Evolutionary conservation across 2,329 filamentous ascomycete genomes (phyloP), one percentile per base, ranked within the genome.

Genomic region (Beauveria sp.): DNA sequence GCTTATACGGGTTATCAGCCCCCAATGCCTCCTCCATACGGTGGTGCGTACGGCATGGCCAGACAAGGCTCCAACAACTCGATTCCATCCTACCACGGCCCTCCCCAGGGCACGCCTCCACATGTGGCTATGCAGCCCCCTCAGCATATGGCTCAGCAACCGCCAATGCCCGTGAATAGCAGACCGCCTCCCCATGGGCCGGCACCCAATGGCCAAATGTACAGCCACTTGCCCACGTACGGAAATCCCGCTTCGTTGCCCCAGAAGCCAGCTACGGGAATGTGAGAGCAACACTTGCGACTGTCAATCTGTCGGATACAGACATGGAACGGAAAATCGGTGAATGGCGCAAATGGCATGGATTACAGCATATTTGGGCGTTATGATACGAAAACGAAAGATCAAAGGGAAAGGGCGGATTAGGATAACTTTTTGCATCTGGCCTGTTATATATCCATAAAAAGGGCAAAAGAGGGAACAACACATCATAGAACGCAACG

Each of bases 181-280:
- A 81, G 82, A 67, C 73, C 55, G 14, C 43, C 30, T 4, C 55
- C 78, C 28, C 74, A 71, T 46, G 74, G 76, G 30, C 73, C 77
- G 20, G 76, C 74, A 49, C 74, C 74, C 51, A 70, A 69, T 58
- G 67, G 66, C 24, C 81, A 80, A 66, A 70, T 77, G 6, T 85
- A 79, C 66, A 79, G 76, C 63, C 81, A 83, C 66, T 72, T 86
- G 65, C 81, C 74, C 22, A 72, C 81, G 49, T 86, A 85, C 66
- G 83, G 83, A 65, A 86, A 86, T 70, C 82, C 82, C 62, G 81
- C 83, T 38, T 81, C 81, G 38, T 70, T 86, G 69, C 83, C 83
- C 63, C 83, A 85, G 69, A 85, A 85, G 73, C 83, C 83, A 62
- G 74, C 79, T 40, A 77, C 78, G 63, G 78, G 77, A 68, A 75